Percentiles rank a stretch among this genome's conserved stretches.
Evolutionary conservation across 768 basidiomycete genomes (phyloP).

Genomic region (Austroboletus eburneus): DNA sequence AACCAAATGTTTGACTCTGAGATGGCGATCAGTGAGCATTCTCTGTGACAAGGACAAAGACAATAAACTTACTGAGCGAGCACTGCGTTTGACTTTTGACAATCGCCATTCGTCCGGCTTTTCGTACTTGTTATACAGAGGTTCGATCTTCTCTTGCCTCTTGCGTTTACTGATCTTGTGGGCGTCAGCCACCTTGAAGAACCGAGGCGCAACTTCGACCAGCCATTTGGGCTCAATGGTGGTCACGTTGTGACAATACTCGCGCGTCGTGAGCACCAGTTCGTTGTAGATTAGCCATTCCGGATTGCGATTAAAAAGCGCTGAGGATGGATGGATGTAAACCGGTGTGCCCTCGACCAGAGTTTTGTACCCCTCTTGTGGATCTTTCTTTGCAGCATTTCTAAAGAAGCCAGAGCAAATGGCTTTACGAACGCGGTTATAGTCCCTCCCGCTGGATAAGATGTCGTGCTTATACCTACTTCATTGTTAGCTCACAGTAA

Average conservation of each 20-base stretch:
- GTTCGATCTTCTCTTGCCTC: conserved; percentile 95
- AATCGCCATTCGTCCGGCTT: conserved; percentile 93
- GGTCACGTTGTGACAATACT: conserved; percentile 91
- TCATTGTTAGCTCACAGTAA: conserved; percentile 4
- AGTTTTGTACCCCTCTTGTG: conserved; percentile 97
- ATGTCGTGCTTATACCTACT: conserved; percentile 95
- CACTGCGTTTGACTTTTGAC: conserved; percentile 88
- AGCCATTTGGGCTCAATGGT: conserved; percentile 98
- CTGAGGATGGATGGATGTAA: conserved; percentile 96
- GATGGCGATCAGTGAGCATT: conserved; percentile 15
- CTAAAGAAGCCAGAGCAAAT: conserved; percentile 98
- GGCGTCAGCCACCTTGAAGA: conserved; percentile 97
- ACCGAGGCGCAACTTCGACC: conserved; percentile 95
- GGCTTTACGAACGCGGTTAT: conserved; percentile 87
- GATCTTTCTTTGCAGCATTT: conserved; percentile 97
- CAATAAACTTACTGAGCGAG: conserved; percentile 60
- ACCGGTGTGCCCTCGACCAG: conserved; percentile 98
- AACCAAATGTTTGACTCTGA: conserved; percentile 90
- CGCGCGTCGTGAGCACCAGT: conserved; percentile 91
- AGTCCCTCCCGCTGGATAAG: conserved; percentile 86
- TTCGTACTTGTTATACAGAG: conserved; percentile 93
- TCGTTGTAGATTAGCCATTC: conserved; percentile 98
- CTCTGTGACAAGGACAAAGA: background rate
- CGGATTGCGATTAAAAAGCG: conserved; percentile 93
- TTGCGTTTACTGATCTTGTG: conserved; percentile 98